Conservation (phyloP, 495 filamentous ascomycete genomes). For the Xylaria curta region DNA sequence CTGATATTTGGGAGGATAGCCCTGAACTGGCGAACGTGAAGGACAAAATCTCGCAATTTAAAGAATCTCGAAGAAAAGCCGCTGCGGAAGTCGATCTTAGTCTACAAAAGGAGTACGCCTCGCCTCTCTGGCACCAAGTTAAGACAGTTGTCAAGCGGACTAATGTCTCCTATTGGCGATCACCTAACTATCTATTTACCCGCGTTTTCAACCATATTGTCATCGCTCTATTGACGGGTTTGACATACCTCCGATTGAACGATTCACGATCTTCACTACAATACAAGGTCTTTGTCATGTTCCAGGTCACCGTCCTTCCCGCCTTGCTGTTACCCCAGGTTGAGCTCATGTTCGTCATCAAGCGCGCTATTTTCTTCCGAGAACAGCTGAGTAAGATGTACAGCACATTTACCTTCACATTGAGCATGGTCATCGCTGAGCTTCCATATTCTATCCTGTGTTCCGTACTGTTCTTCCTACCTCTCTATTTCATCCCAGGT, state of each 20-base stretch:
- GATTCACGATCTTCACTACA: slow-evolving; percentile 72
- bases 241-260: slow-evolving; percentile 74
- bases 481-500: slow-evolving; percentile 76
- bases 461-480: slow-evolving; percentile 75
- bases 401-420: slow-evolving; percentile 71
- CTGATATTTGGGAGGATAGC: slow-evolving; percentile 75
- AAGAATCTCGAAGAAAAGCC: slow-evolving; percentile 58
- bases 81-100: slow-evolving; percentile 48
- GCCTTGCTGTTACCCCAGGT: slow-evolving; percentile 79
- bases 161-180: slow-evolving; percentile 74
- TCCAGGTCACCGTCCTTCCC: slow-evolving; percentile 79
- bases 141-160: slow-evolving; percentile 68
- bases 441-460: slow-evolving; percentile 78
- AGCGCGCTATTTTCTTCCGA: slow-evolving; percentile 78
- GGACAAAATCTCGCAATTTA: slow-evolving; percentile 70
- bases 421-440: slow-evolving; percentile 75
- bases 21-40: slow-evolving; percentile 73
- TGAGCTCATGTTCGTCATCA: slow-evolving; percentile 74
- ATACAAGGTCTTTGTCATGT: slow-evolving; percentile 82
- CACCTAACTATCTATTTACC: slow-evolving; percentile 74
- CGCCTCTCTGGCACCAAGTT: slow-evolving; percentile 74
- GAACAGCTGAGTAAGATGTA: slow-evolving; percentile 82
- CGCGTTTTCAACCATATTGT: slow-evolving; percentile 77
- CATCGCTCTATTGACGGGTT: slow-evolving; percentile 74
- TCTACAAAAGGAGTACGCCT: slow-evolving; percentile 73